Percentiles rank a stretch among this genome's conserved stretches.
Evolutionary conservation across 225 moss, liverwort and hornwort species (phyloP).

Genomic region (Bryum argenteum): DNA sequence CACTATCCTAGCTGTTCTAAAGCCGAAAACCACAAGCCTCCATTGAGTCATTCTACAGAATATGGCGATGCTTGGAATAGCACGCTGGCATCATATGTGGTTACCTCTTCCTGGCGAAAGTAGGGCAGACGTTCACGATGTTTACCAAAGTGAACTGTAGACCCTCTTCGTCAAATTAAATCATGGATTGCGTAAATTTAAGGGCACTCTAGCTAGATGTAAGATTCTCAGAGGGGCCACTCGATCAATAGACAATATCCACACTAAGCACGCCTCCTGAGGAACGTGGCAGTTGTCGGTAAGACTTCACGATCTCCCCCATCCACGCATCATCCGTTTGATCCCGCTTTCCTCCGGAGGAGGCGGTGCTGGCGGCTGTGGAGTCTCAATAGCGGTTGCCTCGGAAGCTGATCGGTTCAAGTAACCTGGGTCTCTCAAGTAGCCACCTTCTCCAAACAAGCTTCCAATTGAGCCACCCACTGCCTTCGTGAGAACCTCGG

Average conservation of each 20-base stretch:
- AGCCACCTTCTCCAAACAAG: conserved; percentile 96
- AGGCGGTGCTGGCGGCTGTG: conserved; percentile 48
- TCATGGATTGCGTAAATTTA: conserved; percentile 21
- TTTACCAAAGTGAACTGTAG: conserved; percentile 12
- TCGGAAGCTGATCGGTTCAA: conserved; percentile 64
- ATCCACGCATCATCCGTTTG: conserved; percentile 86
- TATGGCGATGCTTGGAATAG: neutral
- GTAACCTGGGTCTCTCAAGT: conserved; percentile 65
- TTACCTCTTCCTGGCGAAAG: neutral
- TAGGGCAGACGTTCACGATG: neutral
- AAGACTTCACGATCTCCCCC: conserved; percentile 56
- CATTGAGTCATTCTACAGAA: neutral
- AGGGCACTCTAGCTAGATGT: conserved; percentile 9
- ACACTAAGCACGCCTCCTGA: conserved; percentile 30
- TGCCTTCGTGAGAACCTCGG: conserved; percentile 86
- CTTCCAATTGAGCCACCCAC: conserved; percentile 91
- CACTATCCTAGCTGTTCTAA: conserved; percentile 1
- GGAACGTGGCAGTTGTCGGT: conserved; percentile 21
- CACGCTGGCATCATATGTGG: neutral
- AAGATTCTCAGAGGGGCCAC: conserved; percentile 26
- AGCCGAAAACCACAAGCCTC: neutral
- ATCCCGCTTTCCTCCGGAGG: conserved; percentile 83
- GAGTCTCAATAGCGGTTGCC: conserved; percentile 53
- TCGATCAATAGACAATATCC: conserved; percentile 27
- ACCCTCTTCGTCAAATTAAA: conserved; percentile 20